Evolutionary conservation across 352 stramenopile genomes (phyloP).

Genomic region (Pythium dissimile): DNA sequence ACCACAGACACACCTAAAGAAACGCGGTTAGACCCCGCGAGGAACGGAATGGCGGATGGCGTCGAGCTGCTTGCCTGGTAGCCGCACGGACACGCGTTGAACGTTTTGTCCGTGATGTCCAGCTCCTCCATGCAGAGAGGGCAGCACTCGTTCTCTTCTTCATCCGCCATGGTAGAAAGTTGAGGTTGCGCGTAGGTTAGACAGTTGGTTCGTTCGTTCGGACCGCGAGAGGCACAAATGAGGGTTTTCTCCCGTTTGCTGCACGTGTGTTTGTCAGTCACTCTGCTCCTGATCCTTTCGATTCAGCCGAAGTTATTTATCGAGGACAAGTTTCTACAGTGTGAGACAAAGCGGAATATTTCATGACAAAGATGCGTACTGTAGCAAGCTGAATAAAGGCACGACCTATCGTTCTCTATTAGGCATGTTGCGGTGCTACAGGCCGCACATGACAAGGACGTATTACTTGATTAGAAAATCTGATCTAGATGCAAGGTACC

Average conservation of each 20-base stretch:
- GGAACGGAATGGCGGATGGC: not conserved
- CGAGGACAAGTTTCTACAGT: not conserved
- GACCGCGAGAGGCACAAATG: no score
- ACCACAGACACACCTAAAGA: constrained; percentile 99
- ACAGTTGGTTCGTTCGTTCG: not conserved
- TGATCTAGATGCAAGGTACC: no score
- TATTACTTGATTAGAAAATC: no score
- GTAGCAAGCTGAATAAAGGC: not conserved
- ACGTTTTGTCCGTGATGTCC: constrained; percentile 97
- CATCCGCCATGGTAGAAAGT: constrained; percentile 64
- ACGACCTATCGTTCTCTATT: no score
- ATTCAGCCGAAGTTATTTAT: constrained; percentile 23
- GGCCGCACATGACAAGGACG: no score
- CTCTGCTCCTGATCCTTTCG: constrained; percentile 45
- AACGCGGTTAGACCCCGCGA: not conserved
- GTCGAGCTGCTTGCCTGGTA: constrained; percentile 84
- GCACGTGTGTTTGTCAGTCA: constrained; percentile 15
- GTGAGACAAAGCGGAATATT: not conserved
- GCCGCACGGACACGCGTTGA: constrained; percentile 98
- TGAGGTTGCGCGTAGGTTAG: not conserved
- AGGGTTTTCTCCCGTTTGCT: not conserved
- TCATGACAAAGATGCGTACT: not conserved
- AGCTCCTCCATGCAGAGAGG: constrained; percentile 98
- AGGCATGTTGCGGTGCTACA: no score
- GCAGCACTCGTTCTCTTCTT: constrained; percentile 91